Conservation (phyloP, 2,329 filamentous ascomycete genomes). For the Alternaria gaisen region DNA sequence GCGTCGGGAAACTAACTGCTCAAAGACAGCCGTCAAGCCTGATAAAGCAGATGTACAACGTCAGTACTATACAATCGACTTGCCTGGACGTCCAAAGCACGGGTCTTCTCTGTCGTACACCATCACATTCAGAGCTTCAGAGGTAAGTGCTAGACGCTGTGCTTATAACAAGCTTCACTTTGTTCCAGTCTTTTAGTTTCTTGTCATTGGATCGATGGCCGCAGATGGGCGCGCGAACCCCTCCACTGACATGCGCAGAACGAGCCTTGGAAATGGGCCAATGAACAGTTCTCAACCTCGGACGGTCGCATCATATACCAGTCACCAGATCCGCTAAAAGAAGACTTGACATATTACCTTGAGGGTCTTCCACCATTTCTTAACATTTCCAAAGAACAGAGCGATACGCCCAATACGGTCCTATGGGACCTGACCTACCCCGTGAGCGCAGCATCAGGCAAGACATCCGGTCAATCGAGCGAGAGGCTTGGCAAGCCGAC, state of each 20-base stretch:
- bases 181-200: background rate
- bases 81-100: conserved; percentile 58
- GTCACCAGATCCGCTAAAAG: conserved; percentile 40
- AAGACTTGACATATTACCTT: conserved; percentile 66
- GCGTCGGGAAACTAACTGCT: conserved; percentile 17
- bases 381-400: conserved; percentile 62
- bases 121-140: conserved; percentile 69
- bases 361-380: conserved; percentile 66
- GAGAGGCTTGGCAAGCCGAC: conserved; percentile 71
- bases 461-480: conserved; percentile 66
- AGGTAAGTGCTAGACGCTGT: conserved; percentile 16
- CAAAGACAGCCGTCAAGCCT: conserved; percentile 36
- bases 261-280: conserved; percentile 74
- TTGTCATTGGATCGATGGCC: too few species aligned
- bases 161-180: background rate
- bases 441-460: conserved; percentile 64
- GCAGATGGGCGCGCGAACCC: background rate
- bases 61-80: conserved; percentile 64
- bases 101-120: conserved; percentile 69
- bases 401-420: conserved; percentile 73
- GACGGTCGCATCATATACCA: conserved; percentile 71
- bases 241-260: conserved; percentile 30
- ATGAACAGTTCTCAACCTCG: conserved; percentile 67
- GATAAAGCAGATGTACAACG: conserved; percentile 30
- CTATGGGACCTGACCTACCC: conserved; percentile 73